These are phyloP conservation scores for Tilletia setariae DNA, from an alignment of 1,284 basidiomycete species.

Conservation along the genomic window DNA sequence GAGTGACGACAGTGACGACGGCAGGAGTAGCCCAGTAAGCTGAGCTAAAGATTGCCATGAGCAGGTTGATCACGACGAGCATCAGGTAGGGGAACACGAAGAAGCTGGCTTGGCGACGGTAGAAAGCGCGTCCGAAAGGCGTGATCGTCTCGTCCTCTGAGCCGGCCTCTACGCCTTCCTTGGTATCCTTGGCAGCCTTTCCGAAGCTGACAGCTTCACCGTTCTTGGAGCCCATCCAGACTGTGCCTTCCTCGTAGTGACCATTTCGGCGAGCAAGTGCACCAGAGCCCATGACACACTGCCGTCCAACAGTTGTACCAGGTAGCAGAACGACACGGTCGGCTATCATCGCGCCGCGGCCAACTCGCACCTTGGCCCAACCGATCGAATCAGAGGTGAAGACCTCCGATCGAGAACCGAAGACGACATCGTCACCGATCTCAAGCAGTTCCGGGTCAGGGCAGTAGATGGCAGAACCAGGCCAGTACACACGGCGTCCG, in stretches of 20 bases:
- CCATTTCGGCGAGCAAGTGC: conserved; percentile 51
- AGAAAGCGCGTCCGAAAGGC: conserved; percentile 53
- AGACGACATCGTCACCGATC: conserved; percentile 54
- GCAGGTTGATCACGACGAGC: conserved; percentile 50
- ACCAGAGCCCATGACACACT: conserved; percentile 54
- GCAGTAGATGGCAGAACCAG: conserved; percentile 53
- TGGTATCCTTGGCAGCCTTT: conserved; percentile 39
- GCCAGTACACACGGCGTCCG: conserved; percentile 54
- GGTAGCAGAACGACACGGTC: conserved; percentile 53
- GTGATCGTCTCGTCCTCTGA: conserved; percentile 50
- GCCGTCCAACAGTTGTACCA: conserved; percentile 49
- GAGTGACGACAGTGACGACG: conserved; percentile 48
- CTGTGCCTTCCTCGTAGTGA: conserved; percentile 52
- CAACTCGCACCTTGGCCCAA: conserved; percentile 51
- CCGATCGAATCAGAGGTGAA: conserved; percentile 54
- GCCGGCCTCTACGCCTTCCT: conserved; percentile 26
- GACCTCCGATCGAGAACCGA: conserved; percentile 53
- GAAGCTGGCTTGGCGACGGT: conserved; percentile 53
- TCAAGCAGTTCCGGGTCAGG: conserved; percentile 54
- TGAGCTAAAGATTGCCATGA: conserved; percentile 47
- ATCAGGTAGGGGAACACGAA: conserved; percentile 53
- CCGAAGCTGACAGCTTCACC: conserved; percentile 54
- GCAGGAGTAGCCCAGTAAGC: conserved; percentile 52
- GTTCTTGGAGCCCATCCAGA: conserved; percentile 55
- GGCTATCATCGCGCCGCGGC: conserved; percentile 54